Evolutionary conservation across 2,329 filamentous ascomycete genomes (phyloP), one percentile per base, ranked within the genome.

Genomic region (Exophiala aquamarina): DNA sequence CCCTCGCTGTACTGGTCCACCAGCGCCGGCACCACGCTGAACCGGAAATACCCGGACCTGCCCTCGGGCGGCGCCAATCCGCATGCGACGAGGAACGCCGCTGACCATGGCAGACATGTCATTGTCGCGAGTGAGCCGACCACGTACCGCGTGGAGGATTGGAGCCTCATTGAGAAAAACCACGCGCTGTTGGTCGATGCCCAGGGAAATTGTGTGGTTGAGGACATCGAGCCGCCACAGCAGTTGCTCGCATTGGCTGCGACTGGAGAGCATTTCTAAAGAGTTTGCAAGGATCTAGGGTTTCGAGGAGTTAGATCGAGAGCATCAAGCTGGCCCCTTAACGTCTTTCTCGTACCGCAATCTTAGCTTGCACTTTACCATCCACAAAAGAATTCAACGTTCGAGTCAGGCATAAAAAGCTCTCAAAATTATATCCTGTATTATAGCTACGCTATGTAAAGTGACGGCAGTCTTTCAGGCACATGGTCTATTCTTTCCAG

Each of bases 141-240:
- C 19, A 79, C 77, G 7, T 79, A 74, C 54, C 71, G 75, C 54
- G 66, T 71, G 39, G 63, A 65, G 15, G 75, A 79, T 42, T 79
- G 76, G 76, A 62, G 70, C 47, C 54, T 79, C 49, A 74, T 58
- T 50, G 66, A 65, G 21, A 70, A 66, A 56, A 79, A 79, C 54
- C 65, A 67, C 54, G 67, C 64, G 26, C 52, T 78, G 28, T 56
- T 69, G 21, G 72, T 74, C 2, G 66, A 71, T 56, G 67, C 66
- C 11, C 47, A 64, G 17, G 69, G 73, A 7, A 45, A 50, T 14
- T 20, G 28, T 21, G 38, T 41, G 3, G 23, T 45, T 11, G 41
- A 45, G 36, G 37, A 40, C n/a, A 31, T 54, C 34, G 47, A 54
- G 2, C 17, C 48, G 19, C 51, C 51, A 13, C n/a, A 42, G 19